phyloP scores from a whole-genome alignment of 2,329 filamentous ascomycete genomes.

The Cordyceps cateniannulata region DNA sequence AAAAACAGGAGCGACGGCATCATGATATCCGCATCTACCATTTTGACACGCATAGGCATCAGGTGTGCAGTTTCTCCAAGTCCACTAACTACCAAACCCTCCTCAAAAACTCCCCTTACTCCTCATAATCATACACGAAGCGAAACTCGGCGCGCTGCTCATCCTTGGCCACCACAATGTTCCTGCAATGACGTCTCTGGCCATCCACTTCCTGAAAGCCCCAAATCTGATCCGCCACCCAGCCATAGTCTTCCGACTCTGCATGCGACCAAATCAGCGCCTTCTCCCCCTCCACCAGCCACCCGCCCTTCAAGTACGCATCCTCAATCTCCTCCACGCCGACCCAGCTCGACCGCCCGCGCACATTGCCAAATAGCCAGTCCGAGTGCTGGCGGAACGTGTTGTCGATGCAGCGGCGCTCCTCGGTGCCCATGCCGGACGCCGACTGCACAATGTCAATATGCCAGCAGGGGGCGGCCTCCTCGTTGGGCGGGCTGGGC shows the following conservation, averaged over 20 bases:
- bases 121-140: constrained; percentile 50
- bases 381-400: constrained; percentile 60
- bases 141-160: constrained; percentile 41
- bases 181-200: constrained; percentile 45
- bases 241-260: constrained; percentile 43
- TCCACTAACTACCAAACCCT: not conserved
- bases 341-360: constrained; percentile 51
- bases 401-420: constrained; percentile 49
- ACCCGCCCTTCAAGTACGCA: constrained; percentile 50
- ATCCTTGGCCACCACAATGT: constrained; percentile 47
- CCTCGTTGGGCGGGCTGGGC: constrained; percentile 33
- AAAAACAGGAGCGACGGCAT: not conserved
- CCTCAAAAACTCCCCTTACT: not conserved
- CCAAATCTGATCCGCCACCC: constrained; percentile 54
- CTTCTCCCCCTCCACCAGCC: constrained; percentile 50
- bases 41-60: not conserved
- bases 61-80: not conserved
- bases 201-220: constrained; percentile 51
- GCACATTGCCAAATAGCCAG: constrained; percentile 70
- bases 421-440: constrained; percentile 59
- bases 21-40: not conserved
- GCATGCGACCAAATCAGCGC: constrained; percentile 61
- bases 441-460: constrained; percentile 70
- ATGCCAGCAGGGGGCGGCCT: constrained; percentile 39
- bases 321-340: constrained; percentile 43